These are phyloP conservation scores for Nymphaea thermarum DNA, from an alignment of 164 flowering plant species.

Conservation along the genomic window DNA sequence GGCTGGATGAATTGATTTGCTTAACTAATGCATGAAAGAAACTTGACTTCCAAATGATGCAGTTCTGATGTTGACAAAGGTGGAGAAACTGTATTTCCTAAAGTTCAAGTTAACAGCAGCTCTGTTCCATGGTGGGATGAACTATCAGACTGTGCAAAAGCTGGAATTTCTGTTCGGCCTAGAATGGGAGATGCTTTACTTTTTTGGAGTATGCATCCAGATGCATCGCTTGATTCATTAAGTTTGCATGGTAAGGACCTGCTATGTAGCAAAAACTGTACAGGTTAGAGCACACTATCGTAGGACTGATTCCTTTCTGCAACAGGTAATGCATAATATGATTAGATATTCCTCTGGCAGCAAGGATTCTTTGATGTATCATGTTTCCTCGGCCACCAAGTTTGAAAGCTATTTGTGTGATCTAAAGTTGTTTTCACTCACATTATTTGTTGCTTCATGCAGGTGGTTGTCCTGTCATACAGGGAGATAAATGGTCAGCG, in stretches of 20 bases:
- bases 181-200: neutral
- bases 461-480: conserved; percentile 94
- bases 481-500: conserved; percentile 94
- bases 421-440: neutral
- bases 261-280: no score
- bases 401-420: no score
- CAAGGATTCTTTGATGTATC: no score
- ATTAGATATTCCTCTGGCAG: no score
- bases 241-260: neutral
- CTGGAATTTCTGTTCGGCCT: neutral
- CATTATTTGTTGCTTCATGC: conserved; percentile 1
- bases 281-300: no score
- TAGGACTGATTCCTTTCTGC: no score
- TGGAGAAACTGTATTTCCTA: neutral
- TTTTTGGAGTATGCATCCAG: neutral
- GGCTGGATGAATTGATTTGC: no score
- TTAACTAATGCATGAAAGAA: no score
- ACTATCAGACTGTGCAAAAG: neutral
- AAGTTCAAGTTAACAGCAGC: neutral
- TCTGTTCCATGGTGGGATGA: neutral
- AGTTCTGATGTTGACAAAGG: neutral
- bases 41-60: neutral
- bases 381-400: no score
- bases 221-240: neutral
- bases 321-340: no score